A percentile compares a stretch with the other conserved stretches of the same genome.
Conservation (phyloP, 179 eudicot species). For the Kewa caespitosa region DNA sequence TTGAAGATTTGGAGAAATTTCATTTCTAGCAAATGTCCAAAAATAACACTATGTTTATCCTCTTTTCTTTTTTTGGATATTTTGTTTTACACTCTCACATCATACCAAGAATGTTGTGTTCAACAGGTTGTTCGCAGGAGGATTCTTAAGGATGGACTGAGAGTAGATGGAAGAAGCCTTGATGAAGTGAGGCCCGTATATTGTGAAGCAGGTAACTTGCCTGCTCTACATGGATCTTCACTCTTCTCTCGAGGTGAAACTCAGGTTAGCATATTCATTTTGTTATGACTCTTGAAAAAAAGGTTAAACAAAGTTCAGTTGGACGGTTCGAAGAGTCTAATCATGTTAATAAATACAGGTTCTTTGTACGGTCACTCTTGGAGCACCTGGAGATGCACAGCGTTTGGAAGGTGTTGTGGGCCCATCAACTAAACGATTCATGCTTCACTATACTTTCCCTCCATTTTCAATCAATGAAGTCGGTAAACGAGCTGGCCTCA, state of each 20-base stretch:
- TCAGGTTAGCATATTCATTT: slow-evolving; percentile 53
- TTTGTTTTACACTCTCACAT: neutral
- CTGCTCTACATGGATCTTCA: slow-evolving; percentile 87
- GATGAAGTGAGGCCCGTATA: slow-evolving; percentile 91
- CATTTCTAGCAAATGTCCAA: neutral
- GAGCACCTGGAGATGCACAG: slow-evolving; percentile 96
- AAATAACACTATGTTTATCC: too few relatives aligned
- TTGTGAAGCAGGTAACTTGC: slow-evolving; percentile 87
- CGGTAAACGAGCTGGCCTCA: slow-evolving; percentile 79
- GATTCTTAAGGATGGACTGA: slow-evolving; percentile 67
- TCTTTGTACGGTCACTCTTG: slow-evolving; percentile 91
- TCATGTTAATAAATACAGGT: slow-evolving; percentile 49
- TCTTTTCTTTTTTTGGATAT: neutral
- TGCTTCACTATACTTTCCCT: slow-evolving; percentile 97
- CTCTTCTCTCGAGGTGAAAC: slow-evolving; percentile 93
- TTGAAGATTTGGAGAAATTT: neutral
- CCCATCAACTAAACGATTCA: slow-evolving; percentile 83
- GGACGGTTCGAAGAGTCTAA: neutral
- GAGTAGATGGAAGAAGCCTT: slow-evolving; percentile 90
- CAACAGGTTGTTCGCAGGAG: slow-evolving; percentile 82
- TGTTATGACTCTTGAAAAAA: neutral
- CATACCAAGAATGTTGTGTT: slow-evolving; percentile 5
- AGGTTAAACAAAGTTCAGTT: neutral
- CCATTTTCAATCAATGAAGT: slow-evolving; percentile 97
- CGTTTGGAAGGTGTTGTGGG: slow-evolving; percentile 77